A percentile compares a stretch with the other conserved stretches of the same genome.
Conservation (phyloP, 352 stramenopile genomes). For the Thraustochytrium sp. region DNA sequence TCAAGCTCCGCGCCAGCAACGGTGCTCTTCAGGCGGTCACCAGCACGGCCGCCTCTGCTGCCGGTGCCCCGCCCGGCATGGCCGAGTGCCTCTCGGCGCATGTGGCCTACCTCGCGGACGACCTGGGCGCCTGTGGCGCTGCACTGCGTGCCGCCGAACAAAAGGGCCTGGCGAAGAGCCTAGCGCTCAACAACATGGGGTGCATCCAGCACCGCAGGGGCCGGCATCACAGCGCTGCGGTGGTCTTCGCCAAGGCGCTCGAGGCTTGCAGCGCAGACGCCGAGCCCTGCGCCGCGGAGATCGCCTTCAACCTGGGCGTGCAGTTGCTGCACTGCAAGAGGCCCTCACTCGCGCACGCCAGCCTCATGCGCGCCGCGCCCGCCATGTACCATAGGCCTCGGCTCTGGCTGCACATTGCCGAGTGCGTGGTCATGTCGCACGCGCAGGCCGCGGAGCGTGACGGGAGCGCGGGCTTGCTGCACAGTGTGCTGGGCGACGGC, state of each 20-base stretch:
- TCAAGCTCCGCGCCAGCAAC: background rate
- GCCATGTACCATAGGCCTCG: constrained; percentile 82
- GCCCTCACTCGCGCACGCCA: constrained; percentile 72
- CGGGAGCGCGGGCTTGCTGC: background rate
- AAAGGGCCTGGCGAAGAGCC: constrained; percentile 52
- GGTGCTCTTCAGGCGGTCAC: background rate
- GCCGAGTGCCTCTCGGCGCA: constrained; percentile 82
- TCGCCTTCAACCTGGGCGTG: constrained; percentile 85
- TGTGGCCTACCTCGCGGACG: constrained; percentile 74
- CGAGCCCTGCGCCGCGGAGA: constrained; percentile 37
- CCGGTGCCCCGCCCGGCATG: constrained; percentile 72
- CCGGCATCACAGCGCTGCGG: constrained; percentile 76
- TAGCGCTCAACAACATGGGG: constrained; percentile 81
- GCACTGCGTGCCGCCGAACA: background rate
- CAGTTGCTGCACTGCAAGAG: constrained; percentile 74
- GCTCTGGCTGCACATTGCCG: constrained; percentile 80
- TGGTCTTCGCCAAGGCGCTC: constrained; percentile 77
- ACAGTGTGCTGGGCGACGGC: constrained; percentile 64
- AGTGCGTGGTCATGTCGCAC: constrained; percentile 79
- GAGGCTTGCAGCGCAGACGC: constrained; percentile 54
- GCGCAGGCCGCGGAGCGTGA: constrained; percentile 41
- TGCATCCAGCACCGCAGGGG: constrained; percentile 84
- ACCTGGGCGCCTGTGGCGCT: background rate
- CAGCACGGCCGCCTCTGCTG: constrained; percentile 63
- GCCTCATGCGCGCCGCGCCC: constrained; percentile 75